Base-by-base conservation (phyloP, 2,329 filamentous ascomycete genomes). In the Botrytis fabae region DNA sequence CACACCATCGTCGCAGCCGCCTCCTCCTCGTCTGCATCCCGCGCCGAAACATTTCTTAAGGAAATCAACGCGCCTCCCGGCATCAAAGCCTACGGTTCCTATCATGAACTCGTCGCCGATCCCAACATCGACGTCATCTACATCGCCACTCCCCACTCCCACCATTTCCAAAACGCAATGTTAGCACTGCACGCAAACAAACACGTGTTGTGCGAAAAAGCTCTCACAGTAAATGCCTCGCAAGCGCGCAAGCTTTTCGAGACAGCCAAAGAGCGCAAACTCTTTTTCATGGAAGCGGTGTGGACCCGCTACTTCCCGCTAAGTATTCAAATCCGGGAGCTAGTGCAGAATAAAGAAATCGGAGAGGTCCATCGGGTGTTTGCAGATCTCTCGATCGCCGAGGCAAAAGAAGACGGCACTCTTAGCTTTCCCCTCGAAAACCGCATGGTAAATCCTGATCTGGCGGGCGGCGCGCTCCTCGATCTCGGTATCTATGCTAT, bases 221-320 rank as follows among this genome's bases (percentile, higher is more conserved):
- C 91, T 0, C 90, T 93, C 77, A 92, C 91, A 0, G 89, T 91
- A 64, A 93, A 92, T 78, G 90, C 90, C 1, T 85, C 85, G 42
- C 91, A 93, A 78, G 82, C 88, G 7, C 87, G 87, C 79, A 86
- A 86, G 69, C 82, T 93, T 28, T 85, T 86, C 64, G 85, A 89
- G 75, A 87, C 86, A 57, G 91, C 91, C 0, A 86, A 85, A 79
- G 83, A 86, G 78, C 91, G 91, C 82, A 85, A 85, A 72, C 76
- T 89, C 76, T 86, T 87, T 82, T 80, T 91, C 57, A 90, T 90
- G 88, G 89, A 91, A 78, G 89, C 89, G 8, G 89, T 92, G 8
- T 92, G 90, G 91, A 92, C 90, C 22, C 83, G 91, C 44, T 92
- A 90, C 80, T 92, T 93, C 83, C 91, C 91, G 0, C 79, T 92